phyloP scores from a whole-genome alignment of 2,329 filamentous ascomycete species.

The Pestalotiopsis sp. region DNA sequence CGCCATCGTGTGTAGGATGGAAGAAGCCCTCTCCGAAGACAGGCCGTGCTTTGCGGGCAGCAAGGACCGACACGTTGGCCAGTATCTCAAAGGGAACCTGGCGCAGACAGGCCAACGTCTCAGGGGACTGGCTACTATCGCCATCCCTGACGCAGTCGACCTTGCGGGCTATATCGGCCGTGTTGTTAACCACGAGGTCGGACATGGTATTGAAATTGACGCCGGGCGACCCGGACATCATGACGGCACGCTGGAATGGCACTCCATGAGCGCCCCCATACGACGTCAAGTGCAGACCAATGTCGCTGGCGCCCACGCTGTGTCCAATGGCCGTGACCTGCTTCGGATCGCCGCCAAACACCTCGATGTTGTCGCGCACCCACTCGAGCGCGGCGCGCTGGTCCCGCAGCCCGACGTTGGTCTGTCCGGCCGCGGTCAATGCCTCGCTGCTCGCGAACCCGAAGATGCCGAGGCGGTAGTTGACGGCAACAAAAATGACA shows the following conservation, averaged over 20 bases:
- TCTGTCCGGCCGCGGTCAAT: constrained; percentile 24
- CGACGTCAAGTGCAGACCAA: constrained; percentile 19
- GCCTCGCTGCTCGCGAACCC: constrained; percentile 13
- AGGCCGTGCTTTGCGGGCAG: neutral
- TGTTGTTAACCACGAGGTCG: constrained; percentile 26
- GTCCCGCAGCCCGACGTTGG: constrained; percentile 33
- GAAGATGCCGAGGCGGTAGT: constrained; percentile 1
- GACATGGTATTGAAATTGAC: constrained; percentile 32
- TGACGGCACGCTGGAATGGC: constrained; percentile 33
- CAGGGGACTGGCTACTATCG: neutral
- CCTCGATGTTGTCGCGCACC: constrained; percentile 21
- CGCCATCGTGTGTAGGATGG: constrained; percentile 26
- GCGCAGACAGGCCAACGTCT: neutral
- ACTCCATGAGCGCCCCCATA: constrained; percentile 26
- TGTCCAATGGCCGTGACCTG: constrained; percentile 32
- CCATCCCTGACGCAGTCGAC: neutral
- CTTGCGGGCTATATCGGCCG: constrained; percentile 13
- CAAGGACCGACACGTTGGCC: neutral
- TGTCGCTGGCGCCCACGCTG: constrained; percentile 28
- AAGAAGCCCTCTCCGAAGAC: constrained; percentile 25
- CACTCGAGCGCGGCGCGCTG: constrained; percentile 34
- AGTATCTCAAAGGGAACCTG: neutral
- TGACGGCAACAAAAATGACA: neutral
- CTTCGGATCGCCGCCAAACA: constrained; percentile 20
- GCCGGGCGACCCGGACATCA: constrained; percentile 32